Evolutionary conservation across 768 basidiomycete species (phyloP), one percentile per base, ranked within the genome.

Genomic region (Kwoniella botswanensis): DNA sequence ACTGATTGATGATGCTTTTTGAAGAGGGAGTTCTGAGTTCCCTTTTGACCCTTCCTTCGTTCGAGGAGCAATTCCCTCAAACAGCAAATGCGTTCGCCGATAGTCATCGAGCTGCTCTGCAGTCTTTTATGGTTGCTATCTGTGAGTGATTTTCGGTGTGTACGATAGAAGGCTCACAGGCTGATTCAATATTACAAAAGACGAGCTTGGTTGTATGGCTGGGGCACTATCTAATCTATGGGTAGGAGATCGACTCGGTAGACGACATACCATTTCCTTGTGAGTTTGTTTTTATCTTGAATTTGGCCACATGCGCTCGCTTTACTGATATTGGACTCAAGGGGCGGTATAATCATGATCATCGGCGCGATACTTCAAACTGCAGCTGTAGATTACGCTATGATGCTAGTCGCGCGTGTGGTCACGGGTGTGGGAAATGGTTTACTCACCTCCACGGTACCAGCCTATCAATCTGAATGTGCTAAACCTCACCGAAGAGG

Each of bases 361-460:
- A 46, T 77, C n/a, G 79, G 76, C 0, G 74, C 79, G 3, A 70
- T 71, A 58, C 74, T 82, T 41, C 76, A 75, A 60, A 68, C 75
- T n/a, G 75, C 71, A 86, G 88, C 87, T 2, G 89, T 85, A 68
- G 86, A 86, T 68, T 90, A 89, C 69, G 85, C 87, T 0, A 89
- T 90, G 74, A 86, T 91, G 71, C 85, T 90, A 54, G 88, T 90
- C 17, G 89, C 89, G 3, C 86, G 89, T 11, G 85, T 77, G 17
- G 74, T 89, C 53, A 89, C 88, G 3, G 89, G 90, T 17, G 73
- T 90, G n/a, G 89, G 90, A 18, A 90, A 90, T 71, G 90, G 89
- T 24, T 77, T 90, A 54, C 69, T 90, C 87, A 90, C 90, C 3
- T 89, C 89, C 2, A 89, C 89, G 17, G 87, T 89, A 0, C 89